Base-by-base conservation (phyloP, 1,284 basidiomycete species). In the Apiotrichum gracile region DNA sequence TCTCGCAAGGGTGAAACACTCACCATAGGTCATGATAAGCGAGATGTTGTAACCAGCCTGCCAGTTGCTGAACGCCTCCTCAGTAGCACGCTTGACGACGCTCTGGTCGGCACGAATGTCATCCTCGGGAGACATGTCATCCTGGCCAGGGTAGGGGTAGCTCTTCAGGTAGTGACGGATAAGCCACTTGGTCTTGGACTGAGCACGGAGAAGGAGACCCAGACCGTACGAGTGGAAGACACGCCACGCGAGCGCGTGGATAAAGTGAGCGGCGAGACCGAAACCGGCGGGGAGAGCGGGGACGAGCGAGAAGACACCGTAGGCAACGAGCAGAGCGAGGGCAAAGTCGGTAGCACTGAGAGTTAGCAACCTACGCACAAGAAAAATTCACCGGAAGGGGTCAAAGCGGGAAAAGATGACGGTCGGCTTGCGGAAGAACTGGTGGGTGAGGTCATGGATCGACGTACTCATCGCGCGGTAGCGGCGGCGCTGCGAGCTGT, bases 41-140 rank as follows among this genome's bases (percentile, higher is more conserved):
- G 87, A 91, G 70, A 92, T 77, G 73, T 97, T 97, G 75, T 94
- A 97, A 34, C 89, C 81, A 7, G 81, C 81, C 75, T 97, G 97
- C 92, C 93, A 98, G 72, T 94, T 94, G 31, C 81, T 79, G 67
- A 97, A 98, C 0, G 93, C 90, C 70, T 97, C 94, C 45, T 85
- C 81, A 13, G 93, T 83, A 0, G 92, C 91, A 48, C 84, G 83
- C 69, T 82, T 74, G 47, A 83, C 78, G 34, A 74, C 68, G 45
- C 65, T 62, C 49, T 72, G 66, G 43, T 77, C 63, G 17, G 68
- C 79, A 57, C 84, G 81, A 40, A 62, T 58, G 77, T 77, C 61
- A 75, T 77, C 60, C 27, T 65, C 64, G 26, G 64, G 64, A 12
- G 50, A 59, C 37, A 46, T 56, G 17, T 41, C 55, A 24, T 60